Base-by-base conservation (phyloP, 129 eudicot genomes). In the Tagetes erecta region DNA sequence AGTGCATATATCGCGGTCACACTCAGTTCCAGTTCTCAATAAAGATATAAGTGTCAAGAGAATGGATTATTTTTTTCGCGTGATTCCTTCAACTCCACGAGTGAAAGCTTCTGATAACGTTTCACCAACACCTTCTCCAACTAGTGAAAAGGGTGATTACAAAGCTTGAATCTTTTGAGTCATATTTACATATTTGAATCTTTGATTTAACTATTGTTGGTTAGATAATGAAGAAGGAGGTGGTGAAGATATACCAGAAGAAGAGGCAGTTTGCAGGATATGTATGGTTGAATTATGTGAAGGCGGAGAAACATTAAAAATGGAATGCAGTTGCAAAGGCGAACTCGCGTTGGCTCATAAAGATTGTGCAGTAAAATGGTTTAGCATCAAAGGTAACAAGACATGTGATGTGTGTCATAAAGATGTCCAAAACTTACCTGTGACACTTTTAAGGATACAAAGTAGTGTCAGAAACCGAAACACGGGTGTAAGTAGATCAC, bases 311-410 rank as follows among this genome's bases (percentile, higher is more conserved):
- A 89, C 98, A 44, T 71, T 92, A 5, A 92, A 92, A 86, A 85
- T 92, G 96, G 98, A 92, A 77, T 92, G 98, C 78, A 87, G 88
- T 78, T 92, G 98, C 85, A 92, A 92, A 87, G 98, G 98, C 30
- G 98, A 86, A 58, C 95, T 92, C 20, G 90, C 94, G 51, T 83
- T 92, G 60, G 98, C 98, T 71, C 98, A 92, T 75, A 80, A 84
- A 89, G 98, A 92, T 64, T 92, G 98, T 72, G 98, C 98, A 34
- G 65, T 92, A n/a, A 92, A 89, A 87, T 92, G 98, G 98, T 92
- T 92, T 81, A 78, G 92, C 81, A 92, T 92, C 53, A 92, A 92
- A 84, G 98, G 98, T 67, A 92, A 87, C 90, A 89, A 89, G 76
- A 89, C 86, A 31, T 92, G 98, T 76, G 98, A 92, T 14, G 91